Evolutionary conservation across 2,329 filamentous ascomycete genomes (phyloP).

Genomic region (Stenocarpella maydis): DNA sequence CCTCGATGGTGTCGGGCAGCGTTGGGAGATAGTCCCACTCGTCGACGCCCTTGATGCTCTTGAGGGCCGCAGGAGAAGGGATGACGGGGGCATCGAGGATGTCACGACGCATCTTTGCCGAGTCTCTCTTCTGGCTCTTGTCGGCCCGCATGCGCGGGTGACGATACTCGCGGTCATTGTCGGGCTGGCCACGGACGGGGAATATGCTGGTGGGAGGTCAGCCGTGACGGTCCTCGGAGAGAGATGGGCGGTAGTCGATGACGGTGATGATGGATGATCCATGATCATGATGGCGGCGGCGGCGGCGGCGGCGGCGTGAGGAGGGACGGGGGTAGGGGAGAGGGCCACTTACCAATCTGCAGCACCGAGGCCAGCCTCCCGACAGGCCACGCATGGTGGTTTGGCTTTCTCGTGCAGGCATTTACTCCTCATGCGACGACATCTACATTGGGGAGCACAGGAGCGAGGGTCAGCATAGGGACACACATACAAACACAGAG

Average conservation of each 20-base stretch:
- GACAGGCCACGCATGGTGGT: constrained; percentile 61
- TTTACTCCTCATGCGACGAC: constrained; percentile 65
- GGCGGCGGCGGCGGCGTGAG: constrained; percentile 3
- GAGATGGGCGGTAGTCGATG: too few species aligned
- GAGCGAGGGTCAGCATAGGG: constrained; percentile 24
- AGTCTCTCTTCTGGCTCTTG: constrained; percentile 52
- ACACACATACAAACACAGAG: constrained; percentile 10
- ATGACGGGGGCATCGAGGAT: constrained; percentile 43
- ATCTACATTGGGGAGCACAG: constrained; percentile 46
- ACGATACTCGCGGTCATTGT: constrained; percentile 63
- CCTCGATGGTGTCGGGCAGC: constrained; percentile 58
- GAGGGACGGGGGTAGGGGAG: neutral
- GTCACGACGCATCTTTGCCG: constrained; percentile 47
- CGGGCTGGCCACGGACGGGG: constrained; percentile 60
- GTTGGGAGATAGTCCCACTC: constrained; percentile 61
- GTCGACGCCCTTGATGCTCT: constrained; percentile 44
- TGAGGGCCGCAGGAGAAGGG: constrained; percentile 33
- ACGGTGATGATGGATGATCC: too few species aligned
- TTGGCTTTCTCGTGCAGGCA: constrained; percentile 58
- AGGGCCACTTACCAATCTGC: constrained; percentile 57
- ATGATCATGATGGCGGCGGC: neutral
- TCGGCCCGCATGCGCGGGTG: constrained; percentile 62
- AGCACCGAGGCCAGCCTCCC: constrained; percentile 55
- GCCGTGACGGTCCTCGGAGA: neutral
- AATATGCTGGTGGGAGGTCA: constrained; percentile 52